Conservation (phyloP, 345 rosid genomes). For the Citrus medica region DNA sequence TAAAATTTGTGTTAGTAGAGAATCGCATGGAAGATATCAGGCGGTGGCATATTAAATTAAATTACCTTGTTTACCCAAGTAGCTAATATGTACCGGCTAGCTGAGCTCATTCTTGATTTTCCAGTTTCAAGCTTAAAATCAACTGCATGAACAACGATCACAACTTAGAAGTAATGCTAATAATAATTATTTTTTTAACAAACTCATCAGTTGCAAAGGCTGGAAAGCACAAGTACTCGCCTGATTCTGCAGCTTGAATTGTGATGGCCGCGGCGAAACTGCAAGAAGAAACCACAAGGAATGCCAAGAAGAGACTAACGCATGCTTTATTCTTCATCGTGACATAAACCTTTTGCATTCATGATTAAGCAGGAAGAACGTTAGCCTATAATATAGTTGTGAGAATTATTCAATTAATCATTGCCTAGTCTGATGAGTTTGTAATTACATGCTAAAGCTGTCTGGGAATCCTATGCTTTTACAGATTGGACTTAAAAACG, state of each 20-base stretch:
- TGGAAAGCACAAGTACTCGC: slow-evolving; percentile 4
- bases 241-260: slow-evolving; percentile 14
- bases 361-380: too few species aligned
- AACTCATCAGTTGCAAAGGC: background rate
- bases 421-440: slow-evolving; percentile 23
- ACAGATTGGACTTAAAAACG: background rate
- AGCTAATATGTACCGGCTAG: background rate
- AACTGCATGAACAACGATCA: background rate
- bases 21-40: background rate
- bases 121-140: background rate
- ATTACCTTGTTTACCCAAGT: slow-evolving; percentile 17
- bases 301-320: slow-evolving; percentile 5
- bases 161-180: background rate
- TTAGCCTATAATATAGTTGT: too few species aligned
- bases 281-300: slow-evolving; percentile 15
- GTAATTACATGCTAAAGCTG: slow-evolving; percentile 10
- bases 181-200: too few species aligned
- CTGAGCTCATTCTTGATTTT: slow-evolving; percentile 1
- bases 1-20: background rate
- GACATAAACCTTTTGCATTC: background rate
- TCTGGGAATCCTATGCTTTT: slow-evolving; percentile 32
- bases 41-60: background rate
- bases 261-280: background rate
- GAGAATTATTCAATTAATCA: slow-evolving; percentile 10
- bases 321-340: slow-evolving; percentile 16